Evolutionary conservation across 2,329 filamentous ascomycete species (phyloP), one percentile per base, ranked within the genome.

Genomic region (Diaporthe capsici): DNA sequence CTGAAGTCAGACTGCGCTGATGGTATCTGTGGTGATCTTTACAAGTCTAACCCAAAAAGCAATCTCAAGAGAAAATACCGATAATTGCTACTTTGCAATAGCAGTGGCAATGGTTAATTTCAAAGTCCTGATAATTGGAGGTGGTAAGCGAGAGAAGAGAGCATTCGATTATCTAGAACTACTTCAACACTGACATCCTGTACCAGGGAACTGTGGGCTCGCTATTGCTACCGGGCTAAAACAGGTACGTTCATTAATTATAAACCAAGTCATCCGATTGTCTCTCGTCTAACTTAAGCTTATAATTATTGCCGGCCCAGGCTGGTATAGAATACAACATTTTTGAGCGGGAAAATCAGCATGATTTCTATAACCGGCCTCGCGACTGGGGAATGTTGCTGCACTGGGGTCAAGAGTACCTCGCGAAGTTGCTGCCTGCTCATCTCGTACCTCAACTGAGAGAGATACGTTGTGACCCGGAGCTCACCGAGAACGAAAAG

Each of bases 401-500:
- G 25, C 60, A 65, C 9, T 65, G 60, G 60, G 60, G 60, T 2
- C 60, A 65, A 31, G 60, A 65, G 60, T 65, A 47, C 25, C 60
- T 65, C 39, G 15, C 39, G 17, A 65, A 47, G 42, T 39, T 65
- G 25, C 25, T 65, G 28, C 60, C 60, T 34, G n/a, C 39, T 22
- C 42, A 65, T 47, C 42, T 65, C 39, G 39, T 47, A 47, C 8
- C 60, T 20, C 60, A 17, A 22, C 39, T 65, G 4, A 47, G 8
- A 31, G 60, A 65, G 22, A 20, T 65, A 42, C 39, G 60, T 2
- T 65, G 60, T 31, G 60, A 65, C 12, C 60, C 39, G 6, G 25
- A 7, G 20, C 39, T 65, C 17, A 31, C n/a, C 4, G 60, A 65
- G n/a, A 6, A 47, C 3, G 25, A 65, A 20, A 17, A 8, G 17